Base-by-base conservation (phyloP, 352 stramenopile species). In the Globisporangium barbulae region DNA sequence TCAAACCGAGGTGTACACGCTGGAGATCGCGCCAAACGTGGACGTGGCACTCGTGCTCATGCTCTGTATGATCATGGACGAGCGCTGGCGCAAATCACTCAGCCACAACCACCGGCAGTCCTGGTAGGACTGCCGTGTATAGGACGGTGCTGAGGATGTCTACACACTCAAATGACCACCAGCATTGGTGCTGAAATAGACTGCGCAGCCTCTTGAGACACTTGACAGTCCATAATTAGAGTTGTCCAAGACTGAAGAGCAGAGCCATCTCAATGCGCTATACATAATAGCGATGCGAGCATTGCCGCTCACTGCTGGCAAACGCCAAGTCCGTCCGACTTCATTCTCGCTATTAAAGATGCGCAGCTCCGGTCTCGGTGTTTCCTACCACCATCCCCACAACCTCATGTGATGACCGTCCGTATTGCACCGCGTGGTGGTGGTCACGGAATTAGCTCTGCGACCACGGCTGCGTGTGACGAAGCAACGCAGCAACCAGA, bases 1-100 rank as follows among this genome's bases (percentile, higher is more conserved):
- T 0, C 50, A 56, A 5, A 21, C 28, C 6, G 50, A 56, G 21
- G 50, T 56, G 28, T 72, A 73, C 57, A 67, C 61, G 28, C 41
- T 73, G 25, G 28, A 67, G 25, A 49, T 67, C 12, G 55, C 57
- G 5, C 48, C 48, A 8, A 45, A 60, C 48, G 53, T 72, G 13
- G 67, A 72, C 44, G 15, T 55, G 8, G 67, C 67, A 37, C 53
- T 72, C 19, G 41, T 73, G 6, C 45, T 61, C 28, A 13, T 73
- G 22, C 7, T 73, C 19, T 73, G 67, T 17, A 45, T 70, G 15
- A 55, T 53, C 5, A 49, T 73, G 17, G 67, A 73, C 31, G 67
- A 69, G 41, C 50, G 50, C 13, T 56, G 50, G 50, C 50, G 50
- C 28, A 56, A 33, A 2, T 56, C 50, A 3, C n/a, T 56, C 30